Evolutionary conservation across 1,284 basidiomycete genomes (phyloP).

Genomic region (Pulveroboletus sp.): DNA sequence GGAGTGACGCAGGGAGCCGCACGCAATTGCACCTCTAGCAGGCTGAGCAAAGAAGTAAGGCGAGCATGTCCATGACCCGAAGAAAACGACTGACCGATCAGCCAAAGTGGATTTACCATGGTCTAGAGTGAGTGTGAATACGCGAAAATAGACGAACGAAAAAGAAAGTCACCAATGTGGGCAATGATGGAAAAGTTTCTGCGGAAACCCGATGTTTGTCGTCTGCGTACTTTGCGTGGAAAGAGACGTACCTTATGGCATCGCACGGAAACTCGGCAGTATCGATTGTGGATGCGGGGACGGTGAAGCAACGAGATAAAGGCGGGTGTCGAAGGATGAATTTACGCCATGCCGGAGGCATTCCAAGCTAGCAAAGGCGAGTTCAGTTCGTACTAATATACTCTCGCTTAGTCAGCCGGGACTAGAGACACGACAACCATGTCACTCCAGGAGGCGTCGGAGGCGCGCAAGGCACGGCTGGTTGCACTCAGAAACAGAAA

Average conservation of each 20-base stretch:
- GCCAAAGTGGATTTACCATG: slow-evolving; percentile 94
- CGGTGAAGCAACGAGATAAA: slow-evolving; percentile 34
- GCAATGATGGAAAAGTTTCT: slow-evolving; percentile 96
- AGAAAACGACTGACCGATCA: slow-evolving; percentile 59
- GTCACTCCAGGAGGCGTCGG: slow-evolving; percentile 82
- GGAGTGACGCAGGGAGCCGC: not conserved
- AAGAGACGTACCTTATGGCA: slow-evolving; percentile 60
- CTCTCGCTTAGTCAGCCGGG: slow-evolving; percentile 31
- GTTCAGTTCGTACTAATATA: not conserved
- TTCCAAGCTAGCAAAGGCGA: slow-evolving; percentile 18
- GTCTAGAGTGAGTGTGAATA: slow-evolving; percentile 45
- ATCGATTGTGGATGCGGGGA: slow-evolving; percentile 40
- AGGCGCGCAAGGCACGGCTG: slow-evolving; percentile 85
- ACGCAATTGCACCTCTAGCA: slow-evolving; percentile 60
- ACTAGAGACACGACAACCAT: slow-evolving; percentile 41
- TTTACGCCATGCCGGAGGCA: slow-evolving; percentile 44
- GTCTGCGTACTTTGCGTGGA: not conserved
- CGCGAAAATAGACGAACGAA: not conserved
- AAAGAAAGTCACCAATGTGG: slow-evolving; percentile 67
- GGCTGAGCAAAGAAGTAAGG: slow-evolving; percentile 38
- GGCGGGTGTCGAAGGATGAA: slow-evolving; percentile 27
- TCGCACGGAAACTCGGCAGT: slow-evolving; percentile 78
- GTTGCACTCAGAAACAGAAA: slow-evolving; percentile 80
- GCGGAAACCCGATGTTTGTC: slow-evolving; percentile 3
- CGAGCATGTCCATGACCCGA: not conserved